Base-by-base conservation (phyloP, 1,284 basidiomycete species). In the Lentinula novae-zelandiae region DNA sequence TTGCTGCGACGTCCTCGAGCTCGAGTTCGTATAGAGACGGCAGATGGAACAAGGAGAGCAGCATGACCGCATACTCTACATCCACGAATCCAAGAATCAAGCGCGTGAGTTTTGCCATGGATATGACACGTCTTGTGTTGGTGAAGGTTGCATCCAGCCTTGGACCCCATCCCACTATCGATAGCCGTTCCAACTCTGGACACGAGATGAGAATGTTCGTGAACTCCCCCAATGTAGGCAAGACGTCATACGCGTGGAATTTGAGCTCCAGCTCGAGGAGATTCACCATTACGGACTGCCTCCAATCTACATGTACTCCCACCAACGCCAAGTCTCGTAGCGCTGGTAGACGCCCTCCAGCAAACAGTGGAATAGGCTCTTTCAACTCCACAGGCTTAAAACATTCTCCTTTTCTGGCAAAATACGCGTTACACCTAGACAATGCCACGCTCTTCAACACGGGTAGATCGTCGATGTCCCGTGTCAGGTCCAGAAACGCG, bases 261-360 rank as follows among this genome's bases (percentile, higher is more conserved):
- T 76, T 82, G 64, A 84, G 70, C 61, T 82, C 77, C 40, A 85
- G 69, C 20, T 70, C 71, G n/a, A 71, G 70, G 12, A 85, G 75
- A 60, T 76, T 74, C 4, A 63, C 65, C 51, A 83, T 67, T 12
- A 72, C 67, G 8, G 75, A 73, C 10, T 53, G 63, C 5, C 67
- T 53, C 83, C 83, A 85, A 60, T 82, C 75, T 48, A 84, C 66
- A 63, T 85, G 83, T 13, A 83, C 82, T 1, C 83, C 83, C 1
- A 76, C 74, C 4, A 85, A 69, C 0, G 75, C 72, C 5, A 85
- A 70, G n/a, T 73, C 68, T 0, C 72, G 73, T 39, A 84, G 69
- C 17, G 63, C 62, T 12, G 66, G 59, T 1, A 77, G 64, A 7
- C 65, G 55, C 6, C 60, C 44, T 6, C 75, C 75, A 3, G 74